phyloP scores from a whole-genome alignment of 1,284 basidiomycete species.

The Chondrostereum purpureum region DNA sequence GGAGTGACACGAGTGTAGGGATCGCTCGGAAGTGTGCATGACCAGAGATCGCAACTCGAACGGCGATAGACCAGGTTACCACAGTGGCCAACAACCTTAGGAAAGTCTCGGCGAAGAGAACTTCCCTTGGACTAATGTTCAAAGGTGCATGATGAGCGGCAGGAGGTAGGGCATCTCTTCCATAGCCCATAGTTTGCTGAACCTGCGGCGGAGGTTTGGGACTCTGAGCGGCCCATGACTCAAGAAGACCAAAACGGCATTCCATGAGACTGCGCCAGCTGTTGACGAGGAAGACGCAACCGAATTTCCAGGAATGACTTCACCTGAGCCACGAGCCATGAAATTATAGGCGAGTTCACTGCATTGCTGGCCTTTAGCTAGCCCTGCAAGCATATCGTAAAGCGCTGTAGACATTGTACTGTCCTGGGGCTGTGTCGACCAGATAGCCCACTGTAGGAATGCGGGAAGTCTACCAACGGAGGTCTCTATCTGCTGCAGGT shows the following conservation, averaged over 20 bases:
- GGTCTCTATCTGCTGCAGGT: conserved; percentile 51
- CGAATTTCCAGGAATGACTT: conserved; percentile 53
- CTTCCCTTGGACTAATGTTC: conserved; percentile 67
- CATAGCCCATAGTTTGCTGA: conserved; percentile 4
- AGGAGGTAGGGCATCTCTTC: conserved; percentile 3
- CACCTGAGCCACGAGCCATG: conserved; percentile 60
- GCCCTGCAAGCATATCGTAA: conserved; percentile 85
- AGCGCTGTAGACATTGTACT: conserved; percentile 70
- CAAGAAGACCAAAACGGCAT: conserved; percentile 37
- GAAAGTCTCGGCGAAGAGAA: conserved; percentile 75
- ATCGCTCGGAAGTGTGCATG: conserved; percentile 79
- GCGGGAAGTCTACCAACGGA: conserved; percentile 63
- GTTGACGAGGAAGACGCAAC: conserved; percentile 28
- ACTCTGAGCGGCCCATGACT: conserved; percentile 35
- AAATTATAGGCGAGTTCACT: conserved; percentile 85
- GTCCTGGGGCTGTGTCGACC: conserved; percentile 74
- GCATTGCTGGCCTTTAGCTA: conserved; percentile 78
- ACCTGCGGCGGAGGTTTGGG: conserved; percentile 21
- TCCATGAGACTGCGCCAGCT: conserved; percentile 40
- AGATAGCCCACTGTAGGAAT: conserved; percentile 84
- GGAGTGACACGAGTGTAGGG: conserved; percentile 69
- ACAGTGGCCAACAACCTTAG: conserved; percentile 78
- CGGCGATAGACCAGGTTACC: conserved; percentile 70
- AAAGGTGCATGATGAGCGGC: conserved; percentile 38
- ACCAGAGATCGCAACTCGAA: conserved; percentile 72